Base-by-base conservation (phyloP, 208 protist species). In the Wallacemonas rigidus region DNA sequence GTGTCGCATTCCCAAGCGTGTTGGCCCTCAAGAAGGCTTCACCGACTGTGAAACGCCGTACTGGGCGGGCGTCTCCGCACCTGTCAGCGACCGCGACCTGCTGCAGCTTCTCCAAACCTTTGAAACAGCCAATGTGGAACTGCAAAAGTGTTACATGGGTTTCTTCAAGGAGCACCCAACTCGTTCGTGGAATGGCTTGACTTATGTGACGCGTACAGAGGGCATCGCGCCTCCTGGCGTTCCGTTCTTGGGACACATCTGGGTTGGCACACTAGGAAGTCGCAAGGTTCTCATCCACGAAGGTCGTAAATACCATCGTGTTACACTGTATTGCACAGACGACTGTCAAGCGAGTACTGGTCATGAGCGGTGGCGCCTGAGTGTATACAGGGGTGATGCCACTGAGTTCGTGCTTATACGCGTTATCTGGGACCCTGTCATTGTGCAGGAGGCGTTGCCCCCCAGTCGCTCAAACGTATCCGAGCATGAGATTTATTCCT, bases 31-130 rank as follows among this genome's bases (percentile, higher is more conserved):
- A 40, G 77, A 95, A 47, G 87, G 90, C 3, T 90, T 90, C 72
- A 92, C 90, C 1, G 87, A 92, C 44, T 88, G 79, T 47, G 85
- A 85, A 74, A 95, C 87, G n/a, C 90, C 87, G 0, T 95, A 92
- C 64, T 95, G 87, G 87, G 77, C 81, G 41, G 80, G 86, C 9
- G 72, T 68, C 14, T 80, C 82, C 17, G 72, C 76, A 11, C 67
- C 88, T 2, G 77, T 92, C 53, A 80, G 77, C 35, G 83, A 91
- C 50, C 76, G 79, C 40, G 87, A 92, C 70, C 74, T 95, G 15
- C 69, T 91, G 47, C 51, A 54, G 9, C 69, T 95, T 6, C 56
- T 95, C 15, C 79, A 74, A 45, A 83, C 83, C 35, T 67, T 82
- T 11, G 79, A 86, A 44, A 92, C 90, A 4, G 55, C n/a, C 0